phyloP scores from a whole-genome alignment of 176 grass and related monocot genomes.

The Aegilops bicornis region DNA sequence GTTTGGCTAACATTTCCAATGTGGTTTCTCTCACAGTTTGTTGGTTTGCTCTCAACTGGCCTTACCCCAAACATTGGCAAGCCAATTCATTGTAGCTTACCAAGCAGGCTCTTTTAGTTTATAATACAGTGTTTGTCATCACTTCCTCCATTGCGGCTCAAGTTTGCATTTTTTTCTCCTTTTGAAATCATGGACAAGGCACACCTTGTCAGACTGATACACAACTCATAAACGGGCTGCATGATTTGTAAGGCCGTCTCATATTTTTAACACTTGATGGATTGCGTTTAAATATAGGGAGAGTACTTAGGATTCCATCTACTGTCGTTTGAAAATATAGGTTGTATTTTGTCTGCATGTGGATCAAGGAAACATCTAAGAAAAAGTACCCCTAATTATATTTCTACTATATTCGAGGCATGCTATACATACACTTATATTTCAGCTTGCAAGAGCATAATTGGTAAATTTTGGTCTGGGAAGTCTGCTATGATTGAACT shows the following conservation, averaged over 20 bases:
- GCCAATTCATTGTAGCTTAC: neutral
- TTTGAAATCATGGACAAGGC: neutral
- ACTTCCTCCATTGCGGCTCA: constrained; percentile 5
- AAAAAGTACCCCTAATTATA: neutral
- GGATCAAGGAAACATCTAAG: neutral
- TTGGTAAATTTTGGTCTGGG: neutral
- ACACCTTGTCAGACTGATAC: neutral
- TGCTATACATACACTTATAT: neutral
- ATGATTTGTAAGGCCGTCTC: constrained; percentile 2
- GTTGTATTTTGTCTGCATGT: neutral
- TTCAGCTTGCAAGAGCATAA: constrained; percentile 13
- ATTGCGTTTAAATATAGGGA: neutral
- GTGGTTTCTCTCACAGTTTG: neutral
- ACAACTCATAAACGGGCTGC: neutral
- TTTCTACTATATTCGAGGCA: neutral
- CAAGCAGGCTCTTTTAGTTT: neutral
- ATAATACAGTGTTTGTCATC: neutral
- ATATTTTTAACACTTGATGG: neutral
- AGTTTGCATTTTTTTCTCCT: neutral
- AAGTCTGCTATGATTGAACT: constrained; percentile 3
- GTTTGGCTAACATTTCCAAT: neutral
- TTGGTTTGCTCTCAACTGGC: neutral
- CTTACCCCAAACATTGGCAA: neutral
- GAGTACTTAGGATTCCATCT: neutral
- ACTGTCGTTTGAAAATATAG: neutral